Evolutionary conservation across 352 stramenopile species (phyloP), one percentile per base, ranked within the genome.

Genomic region (Phytophthora constricta): DNA sequence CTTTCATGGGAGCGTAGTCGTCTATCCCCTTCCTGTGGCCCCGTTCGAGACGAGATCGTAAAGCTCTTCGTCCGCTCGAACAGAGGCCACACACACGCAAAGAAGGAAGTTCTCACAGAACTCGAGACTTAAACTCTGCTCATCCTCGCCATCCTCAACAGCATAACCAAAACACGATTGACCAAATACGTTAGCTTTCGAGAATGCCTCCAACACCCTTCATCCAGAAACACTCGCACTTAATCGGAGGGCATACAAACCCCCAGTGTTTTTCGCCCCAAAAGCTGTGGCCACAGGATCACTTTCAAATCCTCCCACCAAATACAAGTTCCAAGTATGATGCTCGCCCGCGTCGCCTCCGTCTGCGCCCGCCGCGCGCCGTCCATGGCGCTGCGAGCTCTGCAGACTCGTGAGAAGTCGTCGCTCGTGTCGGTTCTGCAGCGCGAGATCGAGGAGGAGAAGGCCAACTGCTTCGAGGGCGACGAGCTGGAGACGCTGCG

Each of bases 381-480:
- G 10, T 71, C 55, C 37, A 49, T 73, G 54, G 65, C 47, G 45
- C 61, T 81, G 53, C 53, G 63, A 46, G 68, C 62, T 19, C 50
- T 89, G 43, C 81, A 90, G 68, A 72, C 63, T 16, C 81, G 81
- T 57, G 70, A 84, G 57, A 90, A 92, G 78, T 78, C 71, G 1
- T 70, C 70, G 34, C 43, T 79, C 22, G 48, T 41, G 8, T 57
- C 43, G 0, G 5, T 79, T 34, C 20, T 72, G 8, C 47, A 91
- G 82, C 87, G 87, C 22, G 87, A 95, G 72, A 74, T 93, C 25
- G 68, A 81, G 22, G 85, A 95, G 58, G 85, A 93, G 68, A 95
- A 93, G 76, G 85, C 77, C 68, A 95, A 95, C 76, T 91, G 79
- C 75, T 90, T 92, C 54, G 85, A 92, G 37, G 79, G 79, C 42